Base-by-base conservation (phyloP, 2,329 filamentous ascomycete species). In the Blastomyces silverae region DNA sequence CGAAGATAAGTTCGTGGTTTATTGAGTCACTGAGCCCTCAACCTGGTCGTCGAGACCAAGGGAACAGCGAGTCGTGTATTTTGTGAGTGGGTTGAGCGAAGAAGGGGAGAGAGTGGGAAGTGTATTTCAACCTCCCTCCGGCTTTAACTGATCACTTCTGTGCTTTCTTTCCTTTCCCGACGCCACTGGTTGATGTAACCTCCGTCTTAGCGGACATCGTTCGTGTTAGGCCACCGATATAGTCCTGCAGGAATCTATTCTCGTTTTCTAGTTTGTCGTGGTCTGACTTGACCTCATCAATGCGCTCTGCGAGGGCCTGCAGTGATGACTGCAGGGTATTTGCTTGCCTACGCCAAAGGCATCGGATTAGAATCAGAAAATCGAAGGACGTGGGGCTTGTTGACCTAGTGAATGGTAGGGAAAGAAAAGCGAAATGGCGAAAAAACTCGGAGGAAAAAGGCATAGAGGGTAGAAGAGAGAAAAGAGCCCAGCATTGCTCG, bases 221-320 rank as follows among this genome's bases (percentile, higher is more conserved):
- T 72, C 91, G 90, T 85, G 96, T 97, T 64, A 97, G 83, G 73
- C 96, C 93, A 69, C 93, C 93, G 72, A 97, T 97, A 76, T 97
- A 97, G 77, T 96, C 96, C 77, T 97, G 93, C 59, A 99, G 80
- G 74, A 97, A 97, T 73, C 92, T 93, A 83, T 99, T 99, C 77
- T 97, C 92, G 76, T 85, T 94, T 77, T 97, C 92, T 64, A 99
- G 86, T 78, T 96, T 97, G 79, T 97, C 91, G 74, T 99, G 92
- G 74, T 97, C 93, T 71, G 90, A 89, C 77, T 92, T 91, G 68
- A 97, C 92, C 39, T 91, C 90, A 74, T 99, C 94, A 75, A 97
- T 95, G 62, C 92, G 89, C 77, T 96, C 91, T 69, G 96, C 91
- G 55, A 97, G 89, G 68, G 89, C 90, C 67, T 95, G 83, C 44